phyloP scores from a whole-genome alignment of 805 yeast genomes.

The Myxozyma neotropica region DNA sequence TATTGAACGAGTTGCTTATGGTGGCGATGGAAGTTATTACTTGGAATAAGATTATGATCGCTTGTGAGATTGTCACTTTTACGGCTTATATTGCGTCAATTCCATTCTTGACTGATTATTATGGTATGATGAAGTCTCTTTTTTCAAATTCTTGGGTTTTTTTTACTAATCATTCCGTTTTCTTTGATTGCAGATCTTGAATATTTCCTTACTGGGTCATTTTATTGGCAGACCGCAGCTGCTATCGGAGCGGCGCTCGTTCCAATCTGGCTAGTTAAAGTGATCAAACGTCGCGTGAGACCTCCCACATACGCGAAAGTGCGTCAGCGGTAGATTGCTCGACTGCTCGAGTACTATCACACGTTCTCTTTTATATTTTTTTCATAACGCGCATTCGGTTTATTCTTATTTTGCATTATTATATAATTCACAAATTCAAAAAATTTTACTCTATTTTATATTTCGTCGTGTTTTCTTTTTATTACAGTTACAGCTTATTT shows the following conservation, averaged over 20 bases:
- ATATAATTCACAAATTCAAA: background rate
- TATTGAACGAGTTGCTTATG: slow-evolving; percentile 88
- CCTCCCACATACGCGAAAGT: slow-evolving; percentile 98
- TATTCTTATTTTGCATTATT: background rate
- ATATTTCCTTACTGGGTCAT: slow-evolving; percentile 59
- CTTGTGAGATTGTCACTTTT: slow-evolving; percentile 71
- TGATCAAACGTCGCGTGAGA: slow-evolving; percentile 70
- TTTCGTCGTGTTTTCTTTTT: background rate
- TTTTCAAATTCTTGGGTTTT: too few relatives aligned
- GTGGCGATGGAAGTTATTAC: slow-evolving; percentile 88
- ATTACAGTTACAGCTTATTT: too few relatives aligned
- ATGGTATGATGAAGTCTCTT: slow-evolving; percentile 47
- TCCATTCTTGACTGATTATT: slow-evolving; percentile 88
- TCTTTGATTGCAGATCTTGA: too few relatives aligned
- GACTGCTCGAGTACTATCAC: too few relatives aligned
- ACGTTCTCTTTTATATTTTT: background rate
- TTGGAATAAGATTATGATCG: slow-evolving; percentile 77
- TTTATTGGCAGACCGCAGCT: slow-evolving; percentile 68
- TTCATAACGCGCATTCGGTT: background rate
- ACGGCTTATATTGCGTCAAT: slow-evolving; percentile 68
- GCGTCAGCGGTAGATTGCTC: slow-evolving; percentile 54
- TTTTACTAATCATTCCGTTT: too few relatives aligned
- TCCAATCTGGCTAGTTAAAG: slow-evolving; percentile 87
- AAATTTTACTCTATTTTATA: background rate
- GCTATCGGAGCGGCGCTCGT: slow-evolving; percentile 70